Evolutionary conservation across 768 basidiomycete genomes (phyloP).

Genomic region (Xerocomellus amylosporus): DNA sequence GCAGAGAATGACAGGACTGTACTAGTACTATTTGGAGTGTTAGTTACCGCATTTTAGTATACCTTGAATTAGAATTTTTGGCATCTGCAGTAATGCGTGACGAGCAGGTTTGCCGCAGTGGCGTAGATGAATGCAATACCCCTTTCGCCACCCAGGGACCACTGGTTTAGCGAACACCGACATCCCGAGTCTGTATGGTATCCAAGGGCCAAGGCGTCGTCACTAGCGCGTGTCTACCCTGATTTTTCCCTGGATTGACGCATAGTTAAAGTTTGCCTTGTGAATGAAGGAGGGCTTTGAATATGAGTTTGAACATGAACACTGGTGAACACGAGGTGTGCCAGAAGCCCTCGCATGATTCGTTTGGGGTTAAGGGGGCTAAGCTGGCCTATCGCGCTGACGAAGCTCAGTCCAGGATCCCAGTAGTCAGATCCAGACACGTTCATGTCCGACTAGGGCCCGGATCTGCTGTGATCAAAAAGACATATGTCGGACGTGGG

Average conservation of each 20-base stretch:
- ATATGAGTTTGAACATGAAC: conserved; percentile 3
- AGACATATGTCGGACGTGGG: background rate
- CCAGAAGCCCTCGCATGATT: conserved; percentile 25
- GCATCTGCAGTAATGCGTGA: conserved; percentile 1
- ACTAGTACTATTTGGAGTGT: conserved; percentile 32
- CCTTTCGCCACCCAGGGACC: conserved; percentile 26
- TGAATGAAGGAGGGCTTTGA: conserved; percentile 9
- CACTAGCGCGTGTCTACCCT: conserved; percentile 19
- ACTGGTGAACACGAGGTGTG: conserved; percentile 26
- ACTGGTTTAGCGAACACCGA: conserved; percentile 15
- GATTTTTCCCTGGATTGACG: conserved; percentile 16
- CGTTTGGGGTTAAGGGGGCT: conserved; percentile 25
- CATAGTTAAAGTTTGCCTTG: conserved; percentile 22
- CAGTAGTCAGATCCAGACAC: background rate
- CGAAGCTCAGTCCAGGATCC: background rate
- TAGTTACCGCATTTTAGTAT: conserved; percentile 33
- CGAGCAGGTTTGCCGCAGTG: conserved; percentile 4
- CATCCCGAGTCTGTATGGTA: conserved; percentile 4
- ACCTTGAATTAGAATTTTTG: conserved; percentile 38
- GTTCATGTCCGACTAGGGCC: conserved; percentile 1
- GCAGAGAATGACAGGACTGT: conserved; percentile 32
- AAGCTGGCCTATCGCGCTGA: background rate
- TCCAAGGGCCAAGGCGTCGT: conserved; percentile 7
- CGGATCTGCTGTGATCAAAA: background rate
- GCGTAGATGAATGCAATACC: conserved; percentile 8